Percentiles rank a stretch among this genome's conserved stretches.
phyloP scores from a whole-genome alignment of 257 asterid genomes.

The Paulownia fortunei region DNA sequence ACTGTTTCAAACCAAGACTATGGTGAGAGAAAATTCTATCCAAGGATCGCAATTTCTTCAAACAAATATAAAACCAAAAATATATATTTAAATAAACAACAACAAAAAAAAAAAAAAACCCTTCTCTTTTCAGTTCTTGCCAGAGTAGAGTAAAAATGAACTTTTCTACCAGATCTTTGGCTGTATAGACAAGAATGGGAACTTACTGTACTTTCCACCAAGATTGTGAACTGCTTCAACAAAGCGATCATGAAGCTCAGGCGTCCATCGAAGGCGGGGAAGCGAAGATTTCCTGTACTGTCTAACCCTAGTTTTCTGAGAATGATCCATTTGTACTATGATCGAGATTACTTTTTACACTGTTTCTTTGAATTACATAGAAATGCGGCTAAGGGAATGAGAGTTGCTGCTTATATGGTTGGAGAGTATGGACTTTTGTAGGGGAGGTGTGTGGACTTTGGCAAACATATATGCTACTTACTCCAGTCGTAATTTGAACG shows the following conservation, averaged over 20 bases:
- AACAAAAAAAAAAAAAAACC: neutral
- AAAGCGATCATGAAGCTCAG: constrained; percentile 51
- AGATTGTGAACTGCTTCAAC: constrained; percentile 47
- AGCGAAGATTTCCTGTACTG: constrained; percentile 43
- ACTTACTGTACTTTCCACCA: constrained; percentile 51
- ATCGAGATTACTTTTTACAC: neutral
- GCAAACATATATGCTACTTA: neutral
- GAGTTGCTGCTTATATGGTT: constrained; percentile 27
- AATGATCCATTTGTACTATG: constrained; percentile 12
- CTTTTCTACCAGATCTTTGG: too few species aligned
- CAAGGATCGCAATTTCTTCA: too few species aligned
- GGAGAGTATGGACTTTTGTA: constrained; percentile 41
- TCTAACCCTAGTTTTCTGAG: constrained; percentile 38
- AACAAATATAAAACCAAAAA: too few species aligned
- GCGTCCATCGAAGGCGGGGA: constrained; percentile 54
- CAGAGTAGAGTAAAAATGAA: too few species aligned
- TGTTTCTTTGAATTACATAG: neutral
- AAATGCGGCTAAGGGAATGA: constrained; percentile 17
- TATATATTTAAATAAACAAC: too few species aligned
- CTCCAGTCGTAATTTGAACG: neutral
- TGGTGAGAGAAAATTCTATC: too few species aligned
- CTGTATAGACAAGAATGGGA: neutral
- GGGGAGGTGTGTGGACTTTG: constrained; percentile 33
- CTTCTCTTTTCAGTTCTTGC: too few species aligned
- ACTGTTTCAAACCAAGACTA: too few species aligned